Conservation (phyloP, 2,329 filamentous ascomycete species). For the Nakataea oryzae region DNA sequence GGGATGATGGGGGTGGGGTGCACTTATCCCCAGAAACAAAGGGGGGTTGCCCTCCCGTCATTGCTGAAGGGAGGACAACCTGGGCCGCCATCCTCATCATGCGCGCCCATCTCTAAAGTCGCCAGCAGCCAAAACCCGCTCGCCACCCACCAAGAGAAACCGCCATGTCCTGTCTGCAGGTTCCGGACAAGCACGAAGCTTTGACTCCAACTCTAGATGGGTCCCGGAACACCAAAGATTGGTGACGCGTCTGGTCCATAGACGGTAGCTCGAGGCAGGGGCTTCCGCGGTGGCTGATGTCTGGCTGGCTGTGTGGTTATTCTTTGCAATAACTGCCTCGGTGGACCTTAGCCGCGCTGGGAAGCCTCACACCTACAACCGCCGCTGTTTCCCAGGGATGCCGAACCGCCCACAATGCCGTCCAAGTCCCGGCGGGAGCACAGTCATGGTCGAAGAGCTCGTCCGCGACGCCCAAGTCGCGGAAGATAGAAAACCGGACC, state of each 20-base stretch:
- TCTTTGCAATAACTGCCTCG: too few relatives aligned
- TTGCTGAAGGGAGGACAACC: conserved; percentile 40
- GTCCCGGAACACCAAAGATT: conserved; percentile 46
- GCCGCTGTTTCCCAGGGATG: not conserved
- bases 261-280: not conserved
- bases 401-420: not conserved
- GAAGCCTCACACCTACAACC: not conserved
- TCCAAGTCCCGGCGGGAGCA: not conserved
- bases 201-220: conserved; percentile 91
- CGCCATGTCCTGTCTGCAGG: conserved; percentile 7
- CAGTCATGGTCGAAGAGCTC: conserved; percentile 11
- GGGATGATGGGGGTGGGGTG: conserved; percentile 2
- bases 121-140: not conserved
- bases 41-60: conserved; percentile 38
- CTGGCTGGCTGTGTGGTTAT: not conserved
- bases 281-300: not conserved
- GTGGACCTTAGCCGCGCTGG: not conserved
- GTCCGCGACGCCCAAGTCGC: not conserved
- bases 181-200: conserved; percentile 78
- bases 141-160: conserved; percentile 1
- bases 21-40: conserved; percentile 38
- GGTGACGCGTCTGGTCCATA: not conserved
- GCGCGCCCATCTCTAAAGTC: conserved; percentile 6
- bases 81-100: conserved; percentile 25
- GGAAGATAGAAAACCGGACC: conserved; percentile 1